Base-by-base conservation (phyloP, 768 basidiomycete species). In the Suillus alpinus region DNA sequence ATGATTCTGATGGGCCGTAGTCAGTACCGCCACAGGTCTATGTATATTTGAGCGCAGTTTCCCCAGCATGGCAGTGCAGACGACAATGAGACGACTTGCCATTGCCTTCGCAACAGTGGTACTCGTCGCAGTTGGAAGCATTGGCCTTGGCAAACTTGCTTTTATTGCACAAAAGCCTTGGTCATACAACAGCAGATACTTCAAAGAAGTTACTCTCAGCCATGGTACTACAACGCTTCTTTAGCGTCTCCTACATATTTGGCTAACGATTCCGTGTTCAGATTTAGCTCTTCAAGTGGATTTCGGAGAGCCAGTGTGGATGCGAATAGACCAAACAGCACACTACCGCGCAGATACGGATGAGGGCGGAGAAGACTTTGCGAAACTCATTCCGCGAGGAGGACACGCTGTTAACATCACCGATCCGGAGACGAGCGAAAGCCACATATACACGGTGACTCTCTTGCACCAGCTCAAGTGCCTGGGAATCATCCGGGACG, bases 391-490 rank as follows among this genome's bases (percentile, higher is more conserved):
- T 13, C 77, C 77, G 6, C 43, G 63, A 6, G 69, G 72, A 12
- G 75, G 75, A 12, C 67, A 74, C 56, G 23, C 71, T 53, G 64
- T 78, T 46, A 64, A 70, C 47, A 46, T 77, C 40, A 64, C 66
- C 3, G 63, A 64, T 20, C 40, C 50, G 0, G 49, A 50, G 18
- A 50, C 49, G 29, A 18, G 49, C 6, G 29, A 50, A n/a, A 56
- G 56, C 39, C 47, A 61, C 43, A 53, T 70, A 23, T 73, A 77
- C 67, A 79, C 76, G 1, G 68, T 78, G 7, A 65, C 75, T 0
- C 61, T 80, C 50, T 76, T 80, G 63, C 78, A 80, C 61, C 77
- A 78, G 63, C 68, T 78, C 8, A 73, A 73, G 40, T 78, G 78
- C 58, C 67, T 80, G 26, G 70, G 70, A 43, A 74, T 78, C 59